Conservation (phyloP, 1,139 yeast genomes). For the Meyerozyma carpophila region DNA sequence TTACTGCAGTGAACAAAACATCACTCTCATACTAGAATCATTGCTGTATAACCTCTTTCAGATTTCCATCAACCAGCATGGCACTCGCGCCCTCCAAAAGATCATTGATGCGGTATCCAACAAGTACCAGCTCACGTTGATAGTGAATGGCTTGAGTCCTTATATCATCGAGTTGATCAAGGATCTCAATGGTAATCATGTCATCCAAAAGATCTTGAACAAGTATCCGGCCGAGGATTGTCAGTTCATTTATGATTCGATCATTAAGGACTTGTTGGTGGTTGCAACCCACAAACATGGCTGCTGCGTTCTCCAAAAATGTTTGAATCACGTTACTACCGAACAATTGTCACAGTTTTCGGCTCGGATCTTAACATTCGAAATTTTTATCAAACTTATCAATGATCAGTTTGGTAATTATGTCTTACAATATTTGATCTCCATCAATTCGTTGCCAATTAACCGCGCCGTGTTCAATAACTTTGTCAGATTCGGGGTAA, state of each 20-base stretch:
- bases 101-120: slow-evolving; percentile 35
- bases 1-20: slow-evolving; percentile 33
- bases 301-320: slow-evolving; percentile 44
- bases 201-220: slow-evolving; percentile 42
- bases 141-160: slow-evolving; percentile 21
- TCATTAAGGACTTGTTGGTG: slow-evolving; percentile 29
- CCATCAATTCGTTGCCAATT: slow-evolving; percentile 35
- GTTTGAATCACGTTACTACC: slow-evolving; percentile 40
- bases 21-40: slow-evolving; percentile 35
- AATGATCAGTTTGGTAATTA: slow-evolving; percentile 48
- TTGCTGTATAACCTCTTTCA: slow-evolving; percentile 38
- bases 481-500: slow-evolving; percentile 31
- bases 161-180: slow-evolving; percentile 39
- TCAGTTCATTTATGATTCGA: slow-evolving; percentile 41
- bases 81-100: slow-evolving; percentile 45
- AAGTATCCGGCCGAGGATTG: slow-evolving; percentile 33
- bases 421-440: slow-evolving; percentile 41
- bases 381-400: slow-evolving; percentile 28
- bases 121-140: slow-evolving; percentile 26
- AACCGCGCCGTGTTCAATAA: slow-evolving; percentile 30
- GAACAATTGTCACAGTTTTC: slow-evolving; percentile 33
- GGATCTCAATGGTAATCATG: slow-evolving; percentile 46
- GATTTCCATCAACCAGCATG: slow-evolving; percentile 41
- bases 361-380: slow-evolving; percentile 29
- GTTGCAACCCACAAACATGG: slow-evolving; percentile 48